A percentile compares a stretch with the other conserved stretches of the same genome.
phyloP scores from a whole-genome alignment of 2,329 filamentous ascomycete species.

The Fusarium lateritium region DNA sequence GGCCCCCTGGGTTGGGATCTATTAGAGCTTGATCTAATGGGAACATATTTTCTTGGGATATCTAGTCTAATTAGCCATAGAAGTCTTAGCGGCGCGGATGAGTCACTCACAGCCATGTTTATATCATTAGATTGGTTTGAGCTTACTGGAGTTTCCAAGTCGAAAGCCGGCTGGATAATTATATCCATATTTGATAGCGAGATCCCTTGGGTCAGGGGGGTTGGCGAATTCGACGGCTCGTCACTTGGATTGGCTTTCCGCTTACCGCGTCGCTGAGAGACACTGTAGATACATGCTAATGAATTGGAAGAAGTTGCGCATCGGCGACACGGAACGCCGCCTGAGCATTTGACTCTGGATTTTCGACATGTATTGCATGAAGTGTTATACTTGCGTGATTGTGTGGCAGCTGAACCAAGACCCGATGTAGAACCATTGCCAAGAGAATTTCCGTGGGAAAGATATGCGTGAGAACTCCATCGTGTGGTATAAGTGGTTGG shows the following conservation, averaged over 20 bases:
- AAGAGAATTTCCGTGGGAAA: background rate
- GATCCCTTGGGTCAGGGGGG: accelerated
- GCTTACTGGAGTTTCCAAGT: background rate
- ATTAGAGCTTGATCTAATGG: background rate
- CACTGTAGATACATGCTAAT: slow-evolving; percentile 8
- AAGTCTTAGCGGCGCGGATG: background rate
- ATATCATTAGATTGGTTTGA: background rate
- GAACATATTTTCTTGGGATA: background rate
- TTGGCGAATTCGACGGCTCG: background rate
- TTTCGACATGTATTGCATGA: slow-evolving; percentile 27
- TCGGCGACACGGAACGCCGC: slow-evolving; percentile 8
- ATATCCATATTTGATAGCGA: background rate
- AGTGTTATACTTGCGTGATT: slow-evolving; percentile 8
- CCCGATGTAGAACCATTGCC: background rate
- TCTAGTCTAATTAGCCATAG: background rate
- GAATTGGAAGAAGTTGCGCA: background rate
- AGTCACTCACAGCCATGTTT: background rate
- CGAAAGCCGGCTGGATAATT: background rate
- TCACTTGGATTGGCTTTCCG: background rate
- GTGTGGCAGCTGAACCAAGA: no score
- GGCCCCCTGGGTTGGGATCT: accelerated
- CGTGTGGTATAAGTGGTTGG: background rate
- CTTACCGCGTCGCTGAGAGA: slow-evolving; percentile 18
- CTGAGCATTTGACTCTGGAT: slow-evolving; percentile 21
- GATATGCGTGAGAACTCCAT: background rate